A percentile compares a stretch with the other conserved stretches of the same genome.
Evolutionary conservation across 306 rosid species (phyloP).

Genomic region (Trichosanthes truncata): DNA sequence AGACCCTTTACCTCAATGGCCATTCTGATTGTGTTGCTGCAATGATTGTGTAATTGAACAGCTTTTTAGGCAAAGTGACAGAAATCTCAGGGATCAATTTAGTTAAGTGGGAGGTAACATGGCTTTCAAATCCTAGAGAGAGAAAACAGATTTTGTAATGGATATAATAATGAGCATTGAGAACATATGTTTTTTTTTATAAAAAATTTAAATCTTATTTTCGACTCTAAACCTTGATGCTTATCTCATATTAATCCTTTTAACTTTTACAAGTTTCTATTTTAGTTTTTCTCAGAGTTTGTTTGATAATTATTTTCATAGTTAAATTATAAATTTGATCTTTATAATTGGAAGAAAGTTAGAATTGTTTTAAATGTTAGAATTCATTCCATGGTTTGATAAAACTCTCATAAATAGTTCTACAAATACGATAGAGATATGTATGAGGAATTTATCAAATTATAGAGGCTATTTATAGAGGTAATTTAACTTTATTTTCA

Average conservation of each 20-base stretch:
- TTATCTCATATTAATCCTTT: background rate
- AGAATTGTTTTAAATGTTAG: no score
- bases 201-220: background rate
- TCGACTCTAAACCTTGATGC: no score
- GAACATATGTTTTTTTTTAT: background rate
- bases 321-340: no score
- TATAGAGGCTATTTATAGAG: no score
- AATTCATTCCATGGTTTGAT: no score
- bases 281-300: background rate
- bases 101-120: background rate
- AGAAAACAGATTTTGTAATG: background rate
- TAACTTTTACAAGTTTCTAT: no score
- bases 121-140: background rate
- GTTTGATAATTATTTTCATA: background rate
- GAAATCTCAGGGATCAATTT: background rate
- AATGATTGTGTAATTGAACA: background rate
- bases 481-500: no score
- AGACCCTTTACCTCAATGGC: background rate
- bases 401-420: no score
- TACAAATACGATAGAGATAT: no score
- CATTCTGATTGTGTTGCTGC: slow-evolving; percentile 6
- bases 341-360: no score
- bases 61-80: background rate
- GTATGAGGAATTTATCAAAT: no score
- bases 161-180: background rate